A percentile compares a stretch with the other conserved stretches of the same genome.
phyloP scores from a whole-genome alignment of 106 monocot genomes.

The Phalaenopsis equestris region DNA sequence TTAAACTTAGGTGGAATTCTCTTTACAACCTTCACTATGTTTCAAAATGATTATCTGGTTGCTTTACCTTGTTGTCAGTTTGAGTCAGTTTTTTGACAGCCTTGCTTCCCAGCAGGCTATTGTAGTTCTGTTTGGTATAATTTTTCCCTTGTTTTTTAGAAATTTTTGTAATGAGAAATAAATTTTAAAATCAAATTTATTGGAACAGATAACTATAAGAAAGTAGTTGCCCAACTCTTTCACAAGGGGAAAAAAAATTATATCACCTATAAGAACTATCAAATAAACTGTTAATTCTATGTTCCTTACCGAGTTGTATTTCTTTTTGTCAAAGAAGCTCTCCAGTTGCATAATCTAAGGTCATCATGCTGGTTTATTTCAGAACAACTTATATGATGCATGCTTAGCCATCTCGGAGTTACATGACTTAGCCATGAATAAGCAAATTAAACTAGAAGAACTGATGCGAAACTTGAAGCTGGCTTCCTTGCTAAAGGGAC shows the following conservation, averaged over 20 bases:
- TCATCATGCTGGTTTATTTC: constrained; percentile 11
- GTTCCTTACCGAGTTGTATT: no score
- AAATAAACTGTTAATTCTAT: no score
- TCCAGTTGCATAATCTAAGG: neutral
- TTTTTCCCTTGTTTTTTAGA: no score
- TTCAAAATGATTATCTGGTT: neutral
- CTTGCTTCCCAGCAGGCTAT: no score
- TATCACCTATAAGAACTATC: no score
- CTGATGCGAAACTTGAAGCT: constrained; percentile 53
- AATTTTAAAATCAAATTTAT: no score
- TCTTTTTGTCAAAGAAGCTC: neutral
- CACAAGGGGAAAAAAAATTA: no score
- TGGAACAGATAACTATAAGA: no score
- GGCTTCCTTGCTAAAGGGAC: constrained; percentile 54
- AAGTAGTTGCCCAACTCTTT: no score
- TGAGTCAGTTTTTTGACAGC: no score
- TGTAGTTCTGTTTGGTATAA: no score
- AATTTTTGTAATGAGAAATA: no score
- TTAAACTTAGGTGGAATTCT: neutral
- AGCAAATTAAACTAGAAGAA: constrained; percentile 46
- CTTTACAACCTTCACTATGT: neutral
- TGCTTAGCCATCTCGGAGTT: constrained; percentile 42
- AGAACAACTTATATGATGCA: constrained; percentile 58
- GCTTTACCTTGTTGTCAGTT: neutral
- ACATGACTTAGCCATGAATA: constrained; percentile 44